phyloP scores from a whole-genome alignment of 2,329 filamentous ascomycete species.

The Diaporthe velutina region DNA sequence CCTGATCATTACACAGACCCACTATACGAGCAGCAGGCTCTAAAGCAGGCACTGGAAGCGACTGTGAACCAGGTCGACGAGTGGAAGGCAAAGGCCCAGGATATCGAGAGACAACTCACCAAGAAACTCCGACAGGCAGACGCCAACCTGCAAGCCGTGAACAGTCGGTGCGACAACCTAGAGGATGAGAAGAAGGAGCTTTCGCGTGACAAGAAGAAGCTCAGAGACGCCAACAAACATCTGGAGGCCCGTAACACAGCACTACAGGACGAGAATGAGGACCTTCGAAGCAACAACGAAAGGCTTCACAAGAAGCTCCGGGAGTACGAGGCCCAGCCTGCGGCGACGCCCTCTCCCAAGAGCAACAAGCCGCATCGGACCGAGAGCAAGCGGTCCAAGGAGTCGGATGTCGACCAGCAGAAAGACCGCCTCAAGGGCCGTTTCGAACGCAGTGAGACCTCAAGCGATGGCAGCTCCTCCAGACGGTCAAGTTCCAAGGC shows the following conservation, averaged over 20 bases:
- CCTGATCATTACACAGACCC: conserved; percentile 46
- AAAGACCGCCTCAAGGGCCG: conserved; percentile 47
- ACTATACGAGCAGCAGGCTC: conserved; percentile 44
- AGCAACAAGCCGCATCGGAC: conserved; percentile 45
- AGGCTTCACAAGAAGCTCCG: conserved; percentile 43
- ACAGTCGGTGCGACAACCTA: conserved; percentile 38
- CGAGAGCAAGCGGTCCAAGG: conserved; percentile 44
- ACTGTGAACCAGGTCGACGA: conserved; percentile 43
- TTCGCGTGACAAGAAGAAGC: conserved; percentile 45
- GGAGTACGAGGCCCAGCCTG: conserved; percentile 43
- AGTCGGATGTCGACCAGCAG: conserved; percentile 44
- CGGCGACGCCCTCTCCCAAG: conserved; percentile 42
- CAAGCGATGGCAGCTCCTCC: conserved; percentile 44
- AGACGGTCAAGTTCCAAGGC: conserved; percentile 34
- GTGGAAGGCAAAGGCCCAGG: conserved; percentile 43
- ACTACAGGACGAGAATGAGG: conserved; percentile 38
- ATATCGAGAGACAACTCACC: conserved; percentile 43
- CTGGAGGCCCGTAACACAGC: conserved; percentile 40
- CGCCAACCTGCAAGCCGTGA: conserved; percentile 42
- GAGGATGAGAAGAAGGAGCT: conserved; percentile 45
- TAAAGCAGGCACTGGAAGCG: conserved; percentile 46
- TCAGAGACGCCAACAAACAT: conserved; percentile 45
- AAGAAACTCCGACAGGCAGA: conserved; percentile 40
- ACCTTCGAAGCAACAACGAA: conserved; percentile 40
- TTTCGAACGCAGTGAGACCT: conserved; percentile 47